Evolutionary conservation across 768 basidiomycete genomes (phyloP).

Genomic region (Trametes elegans): DNA sequence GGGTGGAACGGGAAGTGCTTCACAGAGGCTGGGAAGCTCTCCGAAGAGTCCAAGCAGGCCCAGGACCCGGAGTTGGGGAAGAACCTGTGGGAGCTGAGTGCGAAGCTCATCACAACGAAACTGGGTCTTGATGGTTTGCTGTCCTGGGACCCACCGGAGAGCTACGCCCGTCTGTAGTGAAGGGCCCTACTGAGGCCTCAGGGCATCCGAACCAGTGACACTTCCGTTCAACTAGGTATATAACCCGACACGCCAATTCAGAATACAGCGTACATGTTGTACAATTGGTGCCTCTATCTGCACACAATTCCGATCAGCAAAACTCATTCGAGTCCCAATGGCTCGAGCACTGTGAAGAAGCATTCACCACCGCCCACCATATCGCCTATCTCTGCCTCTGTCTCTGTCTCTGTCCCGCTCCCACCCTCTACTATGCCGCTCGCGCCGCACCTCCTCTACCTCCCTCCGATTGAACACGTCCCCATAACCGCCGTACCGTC

Average conservation of each 20-base stretch:
- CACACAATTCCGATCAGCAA: no score
- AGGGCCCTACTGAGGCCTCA: no score
- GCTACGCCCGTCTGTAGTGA: neutral
- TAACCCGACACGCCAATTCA: no score
- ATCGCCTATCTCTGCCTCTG: neutral
- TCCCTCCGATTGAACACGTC: slow-evolving; percentile 71
- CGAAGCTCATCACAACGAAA: slow-evolving; percentile 27
- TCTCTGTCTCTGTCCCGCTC: slow-evolving; percentile 8
- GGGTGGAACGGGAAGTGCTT: slow-evolving; percentile 27
- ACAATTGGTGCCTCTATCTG: no score
- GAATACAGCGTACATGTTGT: no score
- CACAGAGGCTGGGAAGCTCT: slow-evolving; percentile 22
- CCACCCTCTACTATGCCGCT: slow-evolving; percentile 44
- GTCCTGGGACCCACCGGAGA: slow-evolving; percentile 18
- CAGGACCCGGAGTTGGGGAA: slow-evolving; percentile 26
- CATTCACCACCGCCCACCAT: slow-evolving; percentile 6
- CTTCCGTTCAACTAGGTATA: no score
- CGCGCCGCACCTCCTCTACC: slow-evolving; percentile 64
- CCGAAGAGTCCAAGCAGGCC: slow-evolving; percentile 23
- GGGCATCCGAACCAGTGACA: no score
- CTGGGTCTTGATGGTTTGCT: slow-evolving; percentile 23
- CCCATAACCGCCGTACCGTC: slow-evolving; percentile 44
- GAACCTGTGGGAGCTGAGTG: slow-evolving; percentile 32
- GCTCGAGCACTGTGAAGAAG: neutral
- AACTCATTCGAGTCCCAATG: neutral